These are phyloP conservation scores for Cicer yamashitae DNA, from an alignment of 306 rosid genomes.

Conservation along the genomic window DNA sequence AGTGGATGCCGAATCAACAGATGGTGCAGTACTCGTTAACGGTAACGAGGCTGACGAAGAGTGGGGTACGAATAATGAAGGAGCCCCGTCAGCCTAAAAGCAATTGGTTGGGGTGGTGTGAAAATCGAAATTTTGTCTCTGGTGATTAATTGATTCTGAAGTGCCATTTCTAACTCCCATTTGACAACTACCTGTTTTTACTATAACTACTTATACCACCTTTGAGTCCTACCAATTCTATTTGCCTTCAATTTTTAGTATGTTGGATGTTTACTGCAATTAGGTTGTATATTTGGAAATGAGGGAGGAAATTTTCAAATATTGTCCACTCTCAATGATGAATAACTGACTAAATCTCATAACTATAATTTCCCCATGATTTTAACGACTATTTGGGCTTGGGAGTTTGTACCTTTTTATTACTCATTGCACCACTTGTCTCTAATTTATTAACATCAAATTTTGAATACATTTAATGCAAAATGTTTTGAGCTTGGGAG, in stretches of 20 bases:
- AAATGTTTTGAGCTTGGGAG: constrained; percentile 29
- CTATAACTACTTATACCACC: constrained; percentile 44
- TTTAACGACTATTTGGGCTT: constrained; percentile 19
- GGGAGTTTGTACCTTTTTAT: constrained; percentile 21
- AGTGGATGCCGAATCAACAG: constrained; percentile 96
- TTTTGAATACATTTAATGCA: constrained; percentile 5
- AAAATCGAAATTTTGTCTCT: constrained; percentile 97
- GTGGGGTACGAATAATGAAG: constrained; percentile 99
- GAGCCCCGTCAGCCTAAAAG: constrained; percentile 97
- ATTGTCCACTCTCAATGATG: constrained; percentile 8
- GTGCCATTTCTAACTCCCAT: constrained; percentile 80
- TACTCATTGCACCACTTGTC: background rate
- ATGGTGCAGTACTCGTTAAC: constrained; percentile 89
- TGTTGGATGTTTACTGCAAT: constrained; percentile 33
- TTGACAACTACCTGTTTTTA: constrained; percentile 55
- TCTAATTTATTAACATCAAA: constrained; percentile 36
- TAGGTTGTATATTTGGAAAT: constrained; percentile 42
- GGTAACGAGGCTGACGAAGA: constrained; percentile 97
- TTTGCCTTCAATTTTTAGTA: constrained; percentile 25
- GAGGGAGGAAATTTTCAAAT: constrained; percentile 32
- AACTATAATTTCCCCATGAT: constrained; percentile 17
- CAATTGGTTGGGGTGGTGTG: constrained; percentile 93
- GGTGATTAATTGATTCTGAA: constrained; percentile 98
- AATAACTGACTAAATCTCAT: constrained; percentile 12
- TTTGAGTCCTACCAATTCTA: constrained; percentile 36